phyloP scores from a whole-genome alignment of 1,139 yeast genomes.

The Taiozyma sp. region DNA sequence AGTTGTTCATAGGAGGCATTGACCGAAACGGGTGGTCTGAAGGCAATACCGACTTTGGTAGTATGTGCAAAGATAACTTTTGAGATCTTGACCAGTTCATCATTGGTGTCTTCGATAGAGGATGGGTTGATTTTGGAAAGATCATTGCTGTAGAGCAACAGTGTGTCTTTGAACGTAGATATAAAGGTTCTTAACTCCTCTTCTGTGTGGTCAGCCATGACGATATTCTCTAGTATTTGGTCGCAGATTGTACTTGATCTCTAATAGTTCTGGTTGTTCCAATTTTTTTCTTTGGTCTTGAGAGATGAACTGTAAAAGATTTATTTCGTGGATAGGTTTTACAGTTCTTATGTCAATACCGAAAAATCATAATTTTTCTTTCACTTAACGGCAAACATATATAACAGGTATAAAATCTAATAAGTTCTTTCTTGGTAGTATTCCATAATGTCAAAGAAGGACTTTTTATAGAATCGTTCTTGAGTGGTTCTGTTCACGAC shows the following conservation, averaged over 20 bases:
- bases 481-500: not conserved
- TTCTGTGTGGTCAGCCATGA: not conserved
- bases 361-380: too few relatives aligned
- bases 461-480: not conserved
- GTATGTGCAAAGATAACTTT: constrained; percentile 69
- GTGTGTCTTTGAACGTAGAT: not conserved
- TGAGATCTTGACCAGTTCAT: constrained; percentile 55
- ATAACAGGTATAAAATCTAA: not conserved
- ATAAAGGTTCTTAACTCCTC: not conserved
- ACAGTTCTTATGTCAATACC: too few relatives aligned
- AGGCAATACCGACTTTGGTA: constrained; percentile 74
- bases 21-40: constrained; percentile 52
- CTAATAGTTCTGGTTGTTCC: not conserved
- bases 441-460: not conserved
- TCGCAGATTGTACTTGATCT: not conserved
- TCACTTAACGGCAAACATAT: not conserved
- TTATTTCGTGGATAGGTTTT: too few relatives aligned
- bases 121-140: not conserved
- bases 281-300: not conserved
- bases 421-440: not conserved
- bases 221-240: not conserved
- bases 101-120: constrained; percentile 20
- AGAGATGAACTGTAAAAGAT: too few relatives aligned
- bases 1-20: constrained; percentile 52
- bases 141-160: not conserved